Percentiles rank a stretch among this genome's conserved stretches.
These are phyloP conservation scores for Macrophomina pseudophaseolina DNA, from an alignment of 2,329 filamentous ascomycete genomes.

Conservation along the genomic window DNA sequence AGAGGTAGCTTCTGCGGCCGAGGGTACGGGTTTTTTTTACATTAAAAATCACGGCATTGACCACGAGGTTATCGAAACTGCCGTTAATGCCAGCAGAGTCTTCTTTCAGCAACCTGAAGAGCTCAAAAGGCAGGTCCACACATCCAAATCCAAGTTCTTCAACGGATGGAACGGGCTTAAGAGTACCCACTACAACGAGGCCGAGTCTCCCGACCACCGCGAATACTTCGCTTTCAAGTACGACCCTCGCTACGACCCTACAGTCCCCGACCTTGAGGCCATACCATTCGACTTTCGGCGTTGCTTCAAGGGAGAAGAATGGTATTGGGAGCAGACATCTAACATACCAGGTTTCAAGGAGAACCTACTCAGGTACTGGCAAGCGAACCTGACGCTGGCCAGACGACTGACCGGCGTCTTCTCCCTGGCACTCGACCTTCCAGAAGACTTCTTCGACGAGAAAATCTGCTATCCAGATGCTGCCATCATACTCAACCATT, in stretches of 20 bases:
- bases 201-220: conserved; percentile 39
- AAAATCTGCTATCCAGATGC: conserved; percentile 58
- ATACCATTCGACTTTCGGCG: conserved; percentile 32
- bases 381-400: conserved; percentile 55
- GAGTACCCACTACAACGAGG: conserved; percentile 43
- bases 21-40: conserved; percentile 30
- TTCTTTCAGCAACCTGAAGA: conserved; percentile 37
- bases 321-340: conserved; percentile 58
- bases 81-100: conserved; percentile 41
- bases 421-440: conserved; percentile 60
- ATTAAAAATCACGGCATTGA: conserved; percentile 41
- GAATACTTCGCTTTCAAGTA: conserved; percentile 53
- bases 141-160: conserved; percentile 46
- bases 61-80: conserved; percentile 40
- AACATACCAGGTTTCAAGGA: conserved; percentile 57
- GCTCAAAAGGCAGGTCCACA: conserved; percentile 46
- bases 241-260: conserved; percentile 51
- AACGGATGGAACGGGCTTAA: conserved; percentile 49
- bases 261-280: conserved; percentile 49
- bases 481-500: conserved; percentile 35
- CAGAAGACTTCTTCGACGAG: conserved; percentile 61
- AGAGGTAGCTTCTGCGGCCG: conserved; percentile 24
- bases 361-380: conserved; percentile 55
- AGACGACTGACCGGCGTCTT: conserved; percentile 59
- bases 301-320: conserved; percentile 50